A percentile compares a stretch with the other conserved stretches of the same genome.
These are phyloP conservation scores for Closterium sp. DNA, from an alignment of 139 green algal species.

Conservation along the genomic window DNA sequence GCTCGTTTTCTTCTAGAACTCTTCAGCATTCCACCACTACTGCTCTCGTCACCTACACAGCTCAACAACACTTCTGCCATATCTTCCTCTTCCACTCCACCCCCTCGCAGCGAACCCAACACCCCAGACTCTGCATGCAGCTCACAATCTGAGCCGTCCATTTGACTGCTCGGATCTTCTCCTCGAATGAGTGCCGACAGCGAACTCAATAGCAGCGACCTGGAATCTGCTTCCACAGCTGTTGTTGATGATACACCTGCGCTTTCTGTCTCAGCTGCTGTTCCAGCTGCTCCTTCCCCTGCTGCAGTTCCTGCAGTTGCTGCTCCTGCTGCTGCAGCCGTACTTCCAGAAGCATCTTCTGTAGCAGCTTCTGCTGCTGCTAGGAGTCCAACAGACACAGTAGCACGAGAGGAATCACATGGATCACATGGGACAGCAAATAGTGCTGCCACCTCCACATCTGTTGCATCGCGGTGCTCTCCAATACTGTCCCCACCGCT, in stretches of 20 bases:
- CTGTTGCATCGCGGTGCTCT: background rate
- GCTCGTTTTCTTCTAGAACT: background rate
- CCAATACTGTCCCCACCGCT: background rate
- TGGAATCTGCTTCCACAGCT: background rate
- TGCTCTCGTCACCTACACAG: background rate
- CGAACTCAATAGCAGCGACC: background rate
- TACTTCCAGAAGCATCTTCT: background rate
- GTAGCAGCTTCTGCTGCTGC: background rate
- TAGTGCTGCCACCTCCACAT: background rate
- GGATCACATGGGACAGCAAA: background rate
- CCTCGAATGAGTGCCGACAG: background rate
- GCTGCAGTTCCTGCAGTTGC: background rate
- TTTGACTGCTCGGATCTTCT: background rate
- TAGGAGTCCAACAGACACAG: background rate
- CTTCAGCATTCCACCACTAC: background rate
- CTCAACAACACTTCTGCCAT: background rate
- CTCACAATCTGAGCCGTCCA: background rate
- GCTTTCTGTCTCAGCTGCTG: background rate
- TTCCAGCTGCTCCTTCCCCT: background rate
- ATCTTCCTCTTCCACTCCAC: background rate
- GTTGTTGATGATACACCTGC: background rate
- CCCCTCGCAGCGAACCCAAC: background rate
- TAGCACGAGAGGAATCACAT: background rate
- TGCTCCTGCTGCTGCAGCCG: background rate
- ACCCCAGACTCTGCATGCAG: background rate